These are phyloP conservation scores for Neurospora sp. DNA, from an alignment of 495 filamentous ascomycete species.

Conservation along the genomic window DNA sequence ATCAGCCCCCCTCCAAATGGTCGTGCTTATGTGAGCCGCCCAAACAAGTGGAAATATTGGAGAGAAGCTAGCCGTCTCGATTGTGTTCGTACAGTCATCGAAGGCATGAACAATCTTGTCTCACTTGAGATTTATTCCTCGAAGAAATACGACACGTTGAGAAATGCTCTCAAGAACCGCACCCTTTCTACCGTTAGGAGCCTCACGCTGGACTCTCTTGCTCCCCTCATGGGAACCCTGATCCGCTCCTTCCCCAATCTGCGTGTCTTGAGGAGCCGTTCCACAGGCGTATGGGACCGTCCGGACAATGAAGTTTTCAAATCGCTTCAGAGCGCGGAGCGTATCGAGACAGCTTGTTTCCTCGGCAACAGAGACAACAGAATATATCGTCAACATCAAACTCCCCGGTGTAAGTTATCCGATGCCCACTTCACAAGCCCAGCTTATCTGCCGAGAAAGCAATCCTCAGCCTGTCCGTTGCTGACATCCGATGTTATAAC, in stretches of 20 bases:
- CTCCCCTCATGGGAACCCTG: neutral
- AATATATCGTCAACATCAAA: neutral
- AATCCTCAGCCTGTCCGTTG: neutral
- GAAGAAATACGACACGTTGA: neutral
- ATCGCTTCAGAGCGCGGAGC: neutral
- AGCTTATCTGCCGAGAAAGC: neutral
- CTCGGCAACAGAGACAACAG: neutral
- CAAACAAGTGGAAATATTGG: neutral
- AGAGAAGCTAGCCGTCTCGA: neutral
- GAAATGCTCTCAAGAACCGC: neutral
- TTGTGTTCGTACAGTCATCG: neutral
- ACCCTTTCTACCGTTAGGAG: neutral
- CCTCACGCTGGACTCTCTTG: neutral
- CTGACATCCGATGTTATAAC: neutral
- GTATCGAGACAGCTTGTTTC: neutral
- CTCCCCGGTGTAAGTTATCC: neutral
- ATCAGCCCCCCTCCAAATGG: neutral
- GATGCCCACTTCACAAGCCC: neutral
- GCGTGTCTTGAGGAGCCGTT: neutral
- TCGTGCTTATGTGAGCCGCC: neutral
- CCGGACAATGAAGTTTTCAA: neutral
- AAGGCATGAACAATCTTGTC: neutral
- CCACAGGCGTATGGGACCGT: neutral
- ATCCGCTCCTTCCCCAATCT: neutral
- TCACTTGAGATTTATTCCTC: neutral